Conservation (phyloP, 179 eudicot species). For the Spinacia oleracea region DNA sequence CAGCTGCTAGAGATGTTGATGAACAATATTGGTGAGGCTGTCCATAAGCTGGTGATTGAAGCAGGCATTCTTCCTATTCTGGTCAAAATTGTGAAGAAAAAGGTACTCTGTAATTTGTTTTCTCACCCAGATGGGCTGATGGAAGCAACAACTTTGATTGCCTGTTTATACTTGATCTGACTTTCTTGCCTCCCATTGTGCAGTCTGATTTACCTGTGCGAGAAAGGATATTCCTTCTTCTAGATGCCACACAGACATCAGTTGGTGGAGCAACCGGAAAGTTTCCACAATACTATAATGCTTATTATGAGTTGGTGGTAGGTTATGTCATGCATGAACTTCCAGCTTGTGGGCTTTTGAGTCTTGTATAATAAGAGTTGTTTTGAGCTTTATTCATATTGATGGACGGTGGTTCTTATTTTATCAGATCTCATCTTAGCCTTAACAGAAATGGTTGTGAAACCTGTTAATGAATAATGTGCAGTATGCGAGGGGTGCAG, state of each 20-base stretch:
- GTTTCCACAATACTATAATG: slow-evolving; percentile 85
- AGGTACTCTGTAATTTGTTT: slow-evolving; percentile 41
- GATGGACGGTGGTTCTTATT: not conserved
- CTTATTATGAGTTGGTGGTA: slow-evolving; percentile 95
- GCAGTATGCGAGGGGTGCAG: not conserved
- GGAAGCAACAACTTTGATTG: slow-evolving; percentile 5
- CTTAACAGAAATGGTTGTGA: not conserved
- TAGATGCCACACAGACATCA: slow-evolving; percentile 96
- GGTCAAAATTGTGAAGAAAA: slow-evolving; percentile 88
- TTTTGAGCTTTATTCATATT: not conserved
- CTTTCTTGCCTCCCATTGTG: slow-evolving; percentile 24
- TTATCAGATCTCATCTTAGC: not conserved
- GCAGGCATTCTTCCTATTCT: slow-evolving; percentile 65
- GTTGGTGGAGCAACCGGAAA: slow-evolving; percentile 81
- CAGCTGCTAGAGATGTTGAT: slow-evolving; percentile 93
- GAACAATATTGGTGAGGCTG: slow-evolving; percentile 90
- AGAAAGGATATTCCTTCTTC: slow-evolving; percentile 91
- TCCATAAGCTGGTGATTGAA: slow-evolving; percentile 90
- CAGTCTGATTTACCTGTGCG: slow-evolving; percentile 84
- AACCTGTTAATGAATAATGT: not conserved
- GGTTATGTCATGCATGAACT: slow-evolving; percentile 33
- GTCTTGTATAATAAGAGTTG: slow-evolving; percentile 5
- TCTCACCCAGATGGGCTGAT: not conserved
- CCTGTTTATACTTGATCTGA: slow-evolving; percentile 9
- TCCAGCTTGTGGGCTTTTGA: slow-evolving; percentile 9